Percentiles rank a stretch among this genome's conserved stretches.
Conservation (phyloP, 768 basidiomycete species). For the Lactarius sp. region DNA sequence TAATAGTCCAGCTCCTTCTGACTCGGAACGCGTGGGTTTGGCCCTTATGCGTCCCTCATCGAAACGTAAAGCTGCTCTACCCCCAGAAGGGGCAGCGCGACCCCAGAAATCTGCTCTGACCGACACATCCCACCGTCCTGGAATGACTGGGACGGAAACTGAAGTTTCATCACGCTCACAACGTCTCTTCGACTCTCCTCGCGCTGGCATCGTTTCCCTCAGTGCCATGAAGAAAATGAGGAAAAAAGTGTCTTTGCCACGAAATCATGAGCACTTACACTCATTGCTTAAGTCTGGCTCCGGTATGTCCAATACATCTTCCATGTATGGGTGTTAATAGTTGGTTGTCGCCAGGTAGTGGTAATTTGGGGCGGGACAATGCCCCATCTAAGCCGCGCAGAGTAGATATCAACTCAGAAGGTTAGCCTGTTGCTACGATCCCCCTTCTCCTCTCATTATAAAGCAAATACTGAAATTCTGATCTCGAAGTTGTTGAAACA, state of each 20-base stretch:
- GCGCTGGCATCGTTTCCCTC: neutral
- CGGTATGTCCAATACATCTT: neutral
- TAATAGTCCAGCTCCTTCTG: neutral
- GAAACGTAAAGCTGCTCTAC: conserved; percentile 13
- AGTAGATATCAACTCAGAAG: neutral
- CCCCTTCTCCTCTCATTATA: neutral
- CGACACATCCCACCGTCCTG: neutral
- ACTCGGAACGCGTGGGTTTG: neutral
- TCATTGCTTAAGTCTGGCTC: neutral
- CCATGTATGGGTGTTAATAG: neutral
- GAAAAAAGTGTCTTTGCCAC: conserved; percentile 7
- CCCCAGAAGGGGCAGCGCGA: neutral
- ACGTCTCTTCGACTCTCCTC: neutral
- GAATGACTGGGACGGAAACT: neutral
- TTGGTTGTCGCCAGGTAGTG: conserved; percentile 4
- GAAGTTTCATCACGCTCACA: neutral
- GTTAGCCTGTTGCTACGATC: neutral
- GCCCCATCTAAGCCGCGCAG: neutral
- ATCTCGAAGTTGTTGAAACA: neutral
- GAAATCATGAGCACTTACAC: neutral
- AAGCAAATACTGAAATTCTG: neutral
- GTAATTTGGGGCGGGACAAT: neutral
- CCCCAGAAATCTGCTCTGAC: conserved; percentile 13
- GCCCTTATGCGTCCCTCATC: neutral
- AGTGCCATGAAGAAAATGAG: neutral